A percentile compares a stretch with the other conserved stretches of the same genome.
Conservation (phyloP, 352 stramenopile species). For the Globisporangium takayamanum region DNA sequence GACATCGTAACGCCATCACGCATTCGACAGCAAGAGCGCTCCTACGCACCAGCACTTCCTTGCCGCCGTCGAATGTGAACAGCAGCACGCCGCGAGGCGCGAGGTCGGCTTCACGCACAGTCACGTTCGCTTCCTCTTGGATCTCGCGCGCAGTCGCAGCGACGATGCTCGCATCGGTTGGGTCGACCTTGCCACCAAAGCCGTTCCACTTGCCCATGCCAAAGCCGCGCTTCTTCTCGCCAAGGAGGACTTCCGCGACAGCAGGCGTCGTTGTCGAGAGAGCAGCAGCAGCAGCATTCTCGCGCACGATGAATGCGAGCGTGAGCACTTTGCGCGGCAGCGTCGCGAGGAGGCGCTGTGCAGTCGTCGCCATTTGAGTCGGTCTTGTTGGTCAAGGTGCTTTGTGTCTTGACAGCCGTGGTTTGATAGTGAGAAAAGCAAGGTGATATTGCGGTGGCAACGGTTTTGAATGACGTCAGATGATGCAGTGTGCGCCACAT, state of each 20-base stretch:
- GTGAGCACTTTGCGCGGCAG: constrained; percentile 49
- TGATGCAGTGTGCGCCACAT: too few relatives aligned
- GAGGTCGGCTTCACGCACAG: constrained; percentile 23
- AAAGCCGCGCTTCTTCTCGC: constrained; percentile 89
- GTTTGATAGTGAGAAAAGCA: too few relatives aligned
- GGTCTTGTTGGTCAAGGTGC: too few relatives aligned
- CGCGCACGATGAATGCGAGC: constrained; percentile 41
- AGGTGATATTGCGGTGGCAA: too few relatives aligned
- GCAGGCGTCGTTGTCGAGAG: neutral
- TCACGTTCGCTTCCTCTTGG: constrained; percentile 65
- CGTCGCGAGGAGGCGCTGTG: constrained; percentile 4
- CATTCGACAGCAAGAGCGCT: neutral
- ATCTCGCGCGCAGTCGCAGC: constrained; percentile 55
- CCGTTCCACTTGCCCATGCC: constrained; percentile 88
- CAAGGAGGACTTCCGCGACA: constrained; percentile 49
- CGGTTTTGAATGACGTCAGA: too few relatives aligned
- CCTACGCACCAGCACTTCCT: constrained; percentile 45
- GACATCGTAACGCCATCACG: too few relatives aligned
- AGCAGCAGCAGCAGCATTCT: constrained; percentile 3
- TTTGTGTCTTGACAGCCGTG: too few relatives aligned
- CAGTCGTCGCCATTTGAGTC: too few relatives aligned
- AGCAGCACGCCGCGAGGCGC: constrained; percentile 29
- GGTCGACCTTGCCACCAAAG: constrained; percentile 88
- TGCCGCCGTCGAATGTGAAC: constrained; percentile 58
- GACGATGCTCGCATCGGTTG: constrained; percentile 49